Conservation (phyloP, 345 rosid genomes). For the Acer yangbiense region DNA sequence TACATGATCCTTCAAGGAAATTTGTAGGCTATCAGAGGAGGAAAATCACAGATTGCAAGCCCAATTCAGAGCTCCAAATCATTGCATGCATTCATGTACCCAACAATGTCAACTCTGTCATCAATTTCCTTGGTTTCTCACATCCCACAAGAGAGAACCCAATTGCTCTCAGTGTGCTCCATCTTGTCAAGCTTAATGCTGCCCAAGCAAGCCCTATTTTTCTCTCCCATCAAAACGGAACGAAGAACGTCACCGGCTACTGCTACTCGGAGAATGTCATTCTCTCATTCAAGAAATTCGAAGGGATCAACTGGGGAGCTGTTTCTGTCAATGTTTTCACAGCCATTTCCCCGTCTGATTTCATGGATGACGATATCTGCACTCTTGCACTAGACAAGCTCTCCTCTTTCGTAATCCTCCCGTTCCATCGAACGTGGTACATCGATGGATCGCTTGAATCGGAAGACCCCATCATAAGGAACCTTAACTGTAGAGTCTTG, state of each 20-base stretch:
- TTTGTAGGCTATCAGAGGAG: constrained; percentile 31
- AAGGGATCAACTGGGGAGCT: constrained; percentile 9
- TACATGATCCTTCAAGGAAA: constrained; percentile 32
- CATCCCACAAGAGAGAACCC: constrained; percentile 17
- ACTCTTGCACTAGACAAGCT: constrained; percentile 29
- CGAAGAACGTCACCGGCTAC: not conserved
- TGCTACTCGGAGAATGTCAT: constrained; percentile 29
- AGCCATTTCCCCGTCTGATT: constrained; percentile 24
- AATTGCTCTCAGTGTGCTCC: constrained; percentile 30
- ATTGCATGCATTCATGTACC: constrained; percentile 33
- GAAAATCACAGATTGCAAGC: constrained; percentile 8
- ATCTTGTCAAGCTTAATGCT: constrained; percentile 28
- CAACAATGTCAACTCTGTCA: constrained; percentile 26
- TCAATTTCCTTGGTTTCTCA: constrained; percentile 28
- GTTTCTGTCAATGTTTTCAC: constrained; percentile 24
- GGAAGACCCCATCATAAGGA: constrained; percentile 10
- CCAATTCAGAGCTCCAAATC: constrained; percentile 22
- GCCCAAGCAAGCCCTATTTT: constrained; percentile 33
- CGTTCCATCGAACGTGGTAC: constrained; percentile 39
- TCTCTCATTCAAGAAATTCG: constrained; percentile 28
- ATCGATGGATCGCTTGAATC: constrained; percentile 27
- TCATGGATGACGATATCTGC: constrained; percentile 40
- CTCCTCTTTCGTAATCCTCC: constrained; percentile 29
- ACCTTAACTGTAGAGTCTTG: constrained; percentile 17
- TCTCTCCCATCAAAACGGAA: constrained; percentile 29